Conservation (phyloP, 148 eudicot genomes). For the Chenopodium suecicum region DNA sequence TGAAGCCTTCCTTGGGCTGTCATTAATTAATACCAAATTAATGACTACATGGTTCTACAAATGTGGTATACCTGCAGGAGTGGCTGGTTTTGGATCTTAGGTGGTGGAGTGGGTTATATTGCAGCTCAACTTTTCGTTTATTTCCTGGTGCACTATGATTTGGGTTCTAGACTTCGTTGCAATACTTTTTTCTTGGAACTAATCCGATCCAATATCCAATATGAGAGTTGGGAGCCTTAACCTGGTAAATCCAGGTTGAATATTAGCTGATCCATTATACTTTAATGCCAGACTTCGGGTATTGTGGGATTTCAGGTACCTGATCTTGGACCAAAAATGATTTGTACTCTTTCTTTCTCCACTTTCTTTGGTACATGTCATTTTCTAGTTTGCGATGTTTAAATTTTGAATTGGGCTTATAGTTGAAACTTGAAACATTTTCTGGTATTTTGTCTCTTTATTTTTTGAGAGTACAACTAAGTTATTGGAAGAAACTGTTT, state of each 20-base stretch:
- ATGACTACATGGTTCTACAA: not conserved
- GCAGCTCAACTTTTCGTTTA: not conserved
- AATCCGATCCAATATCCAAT: not conserved
- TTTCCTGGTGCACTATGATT: not conserved
- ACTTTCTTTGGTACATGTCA: not conserved
- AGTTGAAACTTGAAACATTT: not conserved
- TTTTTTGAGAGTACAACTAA: not conserved
- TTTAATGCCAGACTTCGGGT: not conserved
- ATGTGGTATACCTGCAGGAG: constrained; percentile 7
- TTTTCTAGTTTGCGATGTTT: not conserved
- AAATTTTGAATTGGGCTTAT: not conserved
- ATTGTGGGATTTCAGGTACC: not conserved
- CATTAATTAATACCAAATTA: not conserved
- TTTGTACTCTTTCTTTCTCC: not conserved
- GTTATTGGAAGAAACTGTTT: not conserved
- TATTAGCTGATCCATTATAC: not conserved
- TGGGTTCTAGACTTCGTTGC: constrained; percentile 1
- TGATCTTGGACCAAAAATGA: not conserved
- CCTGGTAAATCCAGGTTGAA: not conserved
- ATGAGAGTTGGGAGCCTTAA: not conserved
- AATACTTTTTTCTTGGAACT: not conserved
- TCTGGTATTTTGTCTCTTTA: not conserved
- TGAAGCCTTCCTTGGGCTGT: not conserved
- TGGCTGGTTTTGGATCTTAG: not conserved
- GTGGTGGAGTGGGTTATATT: not conserved